phyloP scores from a whole-genome alignment of 306 rosid genomes.

The Acmispon strigosus region DNA sequence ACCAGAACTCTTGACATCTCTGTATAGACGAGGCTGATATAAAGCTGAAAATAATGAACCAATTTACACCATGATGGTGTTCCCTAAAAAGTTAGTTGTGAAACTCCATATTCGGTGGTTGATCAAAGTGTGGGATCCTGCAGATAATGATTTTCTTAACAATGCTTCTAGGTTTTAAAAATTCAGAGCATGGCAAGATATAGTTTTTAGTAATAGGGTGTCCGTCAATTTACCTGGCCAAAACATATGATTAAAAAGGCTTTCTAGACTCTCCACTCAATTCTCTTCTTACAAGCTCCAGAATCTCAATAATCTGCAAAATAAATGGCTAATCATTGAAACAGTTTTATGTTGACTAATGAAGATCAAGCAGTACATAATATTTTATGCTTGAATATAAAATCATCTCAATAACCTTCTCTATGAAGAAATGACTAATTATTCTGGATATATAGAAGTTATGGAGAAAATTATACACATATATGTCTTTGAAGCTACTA shows the following conservation, averaged over 20 bases:
- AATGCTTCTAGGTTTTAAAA: not conserved
- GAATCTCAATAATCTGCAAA: constrained; percentile 60
- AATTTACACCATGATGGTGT: not conserved
- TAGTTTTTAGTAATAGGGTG: not conserved
- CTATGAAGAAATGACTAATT: not conserved
- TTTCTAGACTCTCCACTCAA: constrained; percentile 39
- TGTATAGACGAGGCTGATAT: not conserved
- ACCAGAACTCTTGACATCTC: not conserved
- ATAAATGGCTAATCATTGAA: constrained; percentile 7
- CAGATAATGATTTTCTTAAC: not conserved
- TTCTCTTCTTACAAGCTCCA: constrained; percentile 78
- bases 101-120: not conserved
- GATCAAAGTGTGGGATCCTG: not conserved
- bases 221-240: constrained; percentile 34
- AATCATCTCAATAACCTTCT: not conserved
- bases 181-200: not conserved
- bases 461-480: not conserved
- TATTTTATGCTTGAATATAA: constrained; percentile 12
- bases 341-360: not conserved
- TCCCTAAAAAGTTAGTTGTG: constrained; percentile 4
- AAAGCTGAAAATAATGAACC: not conserved
- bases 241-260: constrained; percentile 24
- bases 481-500: not conserved
- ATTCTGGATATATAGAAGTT: not conserved
- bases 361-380: not conserved